phyloP scores from a whole-genome alignment of 257 asterid species.

The Fraxinus quadrangulata region DNA sequence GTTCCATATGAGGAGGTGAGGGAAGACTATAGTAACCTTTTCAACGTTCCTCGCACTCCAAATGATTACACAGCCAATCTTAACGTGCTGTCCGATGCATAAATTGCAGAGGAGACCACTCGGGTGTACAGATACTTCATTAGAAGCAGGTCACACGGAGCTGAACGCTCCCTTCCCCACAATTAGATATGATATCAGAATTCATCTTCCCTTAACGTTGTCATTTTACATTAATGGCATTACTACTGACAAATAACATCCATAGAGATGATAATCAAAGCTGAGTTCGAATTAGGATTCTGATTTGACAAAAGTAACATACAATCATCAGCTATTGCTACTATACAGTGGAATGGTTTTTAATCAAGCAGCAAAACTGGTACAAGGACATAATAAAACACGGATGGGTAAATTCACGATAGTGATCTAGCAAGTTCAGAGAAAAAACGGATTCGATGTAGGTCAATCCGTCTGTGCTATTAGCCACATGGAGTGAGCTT shows the following conservation, averaged over 20 bases:
- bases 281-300: not conserved
- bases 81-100: not conserved
- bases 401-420: not conserved
- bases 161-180: not conserved
- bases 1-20: no score
- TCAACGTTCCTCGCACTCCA: not conserved
- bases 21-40: no score
- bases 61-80: not conserved
- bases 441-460: not conserved
- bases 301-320: not conserved
- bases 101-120: no score
- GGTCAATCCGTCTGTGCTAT: constrained; percentile 1
- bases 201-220: no score
- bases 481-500: constrained; percentile 97
- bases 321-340: constrained; percentile 13
- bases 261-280: not conserved
- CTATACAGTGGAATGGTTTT: constrained; percentile 30
- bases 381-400: not conserved
- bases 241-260: no score
- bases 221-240: no score
- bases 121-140: not conserved
- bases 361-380: constrained; percentile 17
- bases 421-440: constrained; percentile 1
- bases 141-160: not conserved
- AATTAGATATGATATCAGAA: no score